phyloP scores from a whole-genome alignment of 2,329 filamentous ascomycete genomes.

The Phialocephala sp. region DNA sequence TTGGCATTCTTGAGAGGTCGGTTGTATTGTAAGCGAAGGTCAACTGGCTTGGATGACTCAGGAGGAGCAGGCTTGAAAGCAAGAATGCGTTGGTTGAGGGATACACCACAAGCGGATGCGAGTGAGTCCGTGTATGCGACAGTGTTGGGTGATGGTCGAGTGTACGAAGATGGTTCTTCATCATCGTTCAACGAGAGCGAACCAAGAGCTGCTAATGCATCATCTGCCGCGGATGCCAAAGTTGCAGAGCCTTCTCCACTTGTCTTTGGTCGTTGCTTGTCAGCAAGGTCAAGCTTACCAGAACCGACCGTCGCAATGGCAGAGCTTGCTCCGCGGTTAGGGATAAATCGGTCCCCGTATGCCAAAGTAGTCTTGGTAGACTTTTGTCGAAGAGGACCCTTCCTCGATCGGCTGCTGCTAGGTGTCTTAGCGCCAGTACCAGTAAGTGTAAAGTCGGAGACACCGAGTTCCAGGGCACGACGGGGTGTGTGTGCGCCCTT shows the following conservation, averaged over 20 bases:
- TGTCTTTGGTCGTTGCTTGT: slow-evolving; percentile 72
- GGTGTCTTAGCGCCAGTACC: slow-evolving; percentile 79
- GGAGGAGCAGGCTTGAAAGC: slow-evolving; percentile 98
- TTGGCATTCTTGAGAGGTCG: slow-evolving; percentile 83
- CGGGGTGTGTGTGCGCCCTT: slow-evolving; percentile 76
- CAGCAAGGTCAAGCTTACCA: slow-evolving; percentile 77
- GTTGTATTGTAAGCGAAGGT: slow-evolving; percentile 97
- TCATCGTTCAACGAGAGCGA: slow-evolving; percentile 76
- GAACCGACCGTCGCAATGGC: slow-evolving; percentile 82
- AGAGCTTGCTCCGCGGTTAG: slow-evolving; percentile 89
- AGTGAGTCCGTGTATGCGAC: slow-evolving; percentile 92
- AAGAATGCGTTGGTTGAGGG: slow-evolving; percentile 91
- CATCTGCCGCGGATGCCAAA: slow-evolving; percentile 74
- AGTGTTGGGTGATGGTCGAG: slow-evolving; percentile 83
- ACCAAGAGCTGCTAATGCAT: slow-evolving; percentile 80
- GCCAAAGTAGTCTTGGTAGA: slow-evolving; percentile 76
- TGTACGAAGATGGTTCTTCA: slow-evolving; percentile 69
- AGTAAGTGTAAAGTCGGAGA: slow-evolving; percentile 90
- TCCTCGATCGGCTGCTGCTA: slow-evolving; percentile 59
- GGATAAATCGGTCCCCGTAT: slow-evolving; percentile 93
- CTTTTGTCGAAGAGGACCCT: slow-evolving; percentile 59
- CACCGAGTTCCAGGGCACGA: slow-evolving; percentile 82
- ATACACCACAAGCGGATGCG: slow-evolving; percentile 89
- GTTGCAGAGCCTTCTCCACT: slow-evolving; percentile 76
- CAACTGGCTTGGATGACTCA: slow-evolving; percentile 97